Evolutionary conservation across 1,139 yeast species (phyloP).

Genomic region (Sugiyamaella castrensis): DNA sequence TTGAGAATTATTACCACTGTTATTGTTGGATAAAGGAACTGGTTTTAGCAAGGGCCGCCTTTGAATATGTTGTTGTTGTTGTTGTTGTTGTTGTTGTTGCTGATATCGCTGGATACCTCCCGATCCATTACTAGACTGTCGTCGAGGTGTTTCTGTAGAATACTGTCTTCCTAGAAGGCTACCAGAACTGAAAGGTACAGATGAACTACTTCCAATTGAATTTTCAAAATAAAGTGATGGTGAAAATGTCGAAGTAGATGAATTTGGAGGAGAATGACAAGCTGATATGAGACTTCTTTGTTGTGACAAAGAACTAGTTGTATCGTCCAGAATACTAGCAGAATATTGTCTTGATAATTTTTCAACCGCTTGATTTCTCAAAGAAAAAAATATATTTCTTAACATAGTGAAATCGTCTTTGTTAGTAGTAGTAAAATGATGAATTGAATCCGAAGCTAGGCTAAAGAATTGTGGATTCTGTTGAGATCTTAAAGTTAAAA

Average conservation of each 20-base stretch:
- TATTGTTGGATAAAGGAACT: no score
- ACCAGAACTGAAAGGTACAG: no score
- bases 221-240: no score
- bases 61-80: no score
- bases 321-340: not conserved
- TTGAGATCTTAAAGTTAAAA: conserved; percentile 31
- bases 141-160: no score
- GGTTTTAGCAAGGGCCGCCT: no score
- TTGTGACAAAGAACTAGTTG: not conserved
- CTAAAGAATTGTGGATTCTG: conserved; percentile 28
- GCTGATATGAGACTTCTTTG: not conserved
- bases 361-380: conserved; percentile 27
- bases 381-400: conserved; percentile 33
- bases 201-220: no score
- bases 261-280: conserved; percentile 8
- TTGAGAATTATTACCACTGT: no score
- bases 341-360: conserved; percentile 9
- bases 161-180: no score
- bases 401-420: conserved; percentile 29
- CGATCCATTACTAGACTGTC: no score
- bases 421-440: conserved; percentile 30
- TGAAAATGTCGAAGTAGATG: conserved; percentile 10
- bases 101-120: no score
- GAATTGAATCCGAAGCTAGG: conserved; percentile 26
- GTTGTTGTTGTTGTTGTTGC: no score